Conservation (phyloP, 495 filamentous ascomycete species). For the Cryomyces minteri region DNA sequence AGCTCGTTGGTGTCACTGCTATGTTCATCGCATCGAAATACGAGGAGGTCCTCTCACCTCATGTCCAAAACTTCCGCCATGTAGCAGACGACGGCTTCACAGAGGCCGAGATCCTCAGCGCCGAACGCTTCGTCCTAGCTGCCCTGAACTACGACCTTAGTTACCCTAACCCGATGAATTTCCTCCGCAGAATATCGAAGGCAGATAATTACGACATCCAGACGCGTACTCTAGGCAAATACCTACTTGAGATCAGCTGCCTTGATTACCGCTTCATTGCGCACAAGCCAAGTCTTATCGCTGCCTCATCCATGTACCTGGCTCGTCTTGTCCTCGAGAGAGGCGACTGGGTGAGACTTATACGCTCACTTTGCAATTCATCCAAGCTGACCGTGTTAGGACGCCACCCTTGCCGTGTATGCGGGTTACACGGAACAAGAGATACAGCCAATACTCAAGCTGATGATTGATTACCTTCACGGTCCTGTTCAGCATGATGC, state of each 20-base stretch:
- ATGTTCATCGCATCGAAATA: conserved; percentile 99
- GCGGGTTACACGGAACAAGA: conserved; percentile 85
- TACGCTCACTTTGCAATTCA: background rate
- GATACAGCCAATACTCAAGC: conserved; percentile 73
- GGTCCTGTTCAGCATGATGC: conserved; percentile 82
- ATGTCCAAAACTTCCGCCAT: conserved; percentile 90
- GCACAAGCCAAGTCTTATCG: conserved; percentile 72
- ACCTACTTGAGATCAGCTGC: conserved; percentile 94
- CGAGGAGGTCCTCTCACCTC: conserved; percentile 91
- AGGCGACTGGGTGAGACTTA: conserved; percentile 63
- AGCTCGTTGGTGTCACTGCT: conserved; percentile 90
- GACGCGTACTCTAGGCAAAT: conserved; percentile 90
- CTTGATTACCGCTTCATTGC: conserved; percentile 84
- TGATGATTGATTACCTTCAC: conserved; percentile 91
- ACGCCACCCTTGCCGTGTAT: conserved; percentile 79
- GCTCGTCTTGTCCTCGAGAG: conserved; percentile 75
- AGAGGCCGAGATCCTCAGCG: conserved; percentile 92
- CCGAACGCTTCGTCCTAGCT: conserved; percentile 79
- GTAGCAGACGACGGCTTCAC: conserved; percentile 93
- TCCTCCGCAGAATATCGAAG: conserved; percentile 93
- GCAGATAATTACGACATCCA: conserved; percentile 97
- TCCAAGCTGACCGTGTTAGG: conserved; percentile 27
- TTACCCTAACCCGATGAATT: conserved; percentile 99
- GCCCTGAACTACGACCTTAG: conserved; percentile 93
- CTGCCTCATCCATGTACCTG: conserved; percentile 88